Evolutionary conservation across 495 filamentous ascomycete genomes (phyloP).

Genomic region (Penicillium egyptiacum): DNA sequence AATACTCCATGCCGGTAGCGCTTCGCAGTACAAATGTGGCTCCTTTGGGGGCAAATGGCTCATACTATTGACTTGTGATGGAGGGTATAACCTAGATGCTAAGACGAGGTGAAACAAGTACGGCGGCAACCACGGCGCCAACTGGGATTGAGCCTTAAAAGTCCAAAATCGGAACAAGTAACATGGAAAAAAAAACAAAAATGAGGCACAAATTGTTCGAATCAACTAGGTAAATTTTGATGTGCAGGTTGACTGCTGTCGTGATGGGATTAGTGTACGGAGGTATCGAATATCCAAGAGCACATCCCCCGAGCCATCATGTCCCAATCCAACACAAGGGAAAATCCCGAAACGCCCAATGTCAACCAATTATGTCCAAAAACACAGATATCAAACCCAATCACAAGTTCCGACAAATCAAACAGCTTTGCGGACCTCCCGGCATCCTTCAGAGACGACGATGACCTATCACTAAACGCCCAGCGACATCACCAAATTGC

Average conservation of each 20-base stretch:
- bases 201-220: background rate
- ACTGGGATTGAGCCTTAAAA: background rate
- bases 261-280: background rate
- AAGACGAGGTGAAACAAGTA: background rate
- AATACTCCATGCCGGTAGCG: background rate
- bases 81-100: background rate
- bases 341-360: background rate
- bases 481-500: too few species aligned
- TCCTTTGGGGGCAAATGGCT: background rate
- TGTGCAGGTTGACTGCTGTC: background rate
- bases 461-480: background rate
- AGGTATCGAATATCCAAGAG: background rate
- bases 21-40: background rate
- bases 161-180: background rate
- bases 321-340: background rate
- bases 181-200: background rate
- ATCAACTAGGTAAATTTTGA: background rate
- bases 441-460: constrained; percentile 2
- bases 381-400: background rate
- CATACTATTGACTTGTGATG: background rate
- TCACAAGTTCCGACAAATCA: background rate
- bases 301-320: background rate
- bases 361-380: background rate
- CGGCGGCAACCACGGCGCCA: background rate
- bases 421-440: background rate